These are phyloP conservation scores for Diaporthe nobilis DNA, from an alignment of 2,329 filamentous ascomycete species.

Conservation along the genomic window DNA sequence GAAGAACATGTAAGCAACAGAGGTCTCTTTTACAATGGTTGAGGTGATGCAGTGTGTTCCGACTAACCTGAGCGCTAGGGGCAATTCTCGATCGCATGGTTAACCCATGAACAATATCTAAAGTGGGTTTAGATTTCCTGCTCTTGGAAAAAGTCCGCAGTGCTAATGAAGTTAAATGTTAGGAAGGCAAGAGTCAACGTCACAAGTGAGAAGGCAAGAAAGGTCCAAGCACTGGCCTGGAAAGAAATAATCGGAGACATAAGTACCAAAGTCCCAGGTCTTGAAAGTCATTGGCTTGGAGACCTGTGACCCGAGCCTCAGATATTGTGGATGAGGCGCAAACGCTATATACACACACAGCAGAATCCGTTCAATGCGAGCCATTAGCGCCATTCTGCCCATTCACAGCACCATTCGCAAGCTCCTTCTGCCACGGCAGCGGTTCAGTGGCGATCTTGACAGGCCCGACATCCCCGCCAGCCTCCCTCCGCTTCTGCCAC, in stretches of 20 bases:
- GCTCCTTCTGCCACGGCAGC: constrained; percentile 55
- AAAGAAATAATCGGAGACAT: background rate
- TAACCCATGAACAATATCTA: background rate
- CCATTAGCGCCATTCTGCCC: constrained; percentile 33
- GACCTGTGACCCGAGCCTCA: background rate
- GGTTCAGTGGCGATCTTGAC: constrained; percentile 54
- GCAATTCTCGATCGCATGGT: background rate
- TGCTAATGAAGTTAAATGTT: background rate
- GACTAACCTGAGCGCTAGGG: background rate
- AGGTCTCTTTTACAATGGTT: accelerated
- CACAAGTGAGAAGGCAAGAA: background rate
- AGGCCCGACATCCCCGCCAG: constrained; percentile 55
- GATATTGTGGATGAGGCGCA: background rate
- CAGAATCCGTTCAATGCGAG: background rate
- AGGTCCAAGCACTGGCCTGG: background rate
- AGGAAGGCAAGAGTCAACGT: background rate
- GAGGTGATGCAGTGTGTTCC: background rate
- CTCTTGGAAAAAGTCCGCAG: background rate
- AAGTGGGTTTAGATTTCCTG: background rate
- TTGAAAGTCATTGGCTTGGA: background rate
- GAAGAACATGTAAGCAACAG: background rate
- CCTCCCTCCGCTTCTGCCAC: constrained; percentile 54
- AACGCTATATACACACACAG: background rate
- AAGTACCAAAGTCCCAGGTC: background rate
- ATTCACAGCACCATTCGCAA: constrained; percentile 9